These are phyloP conservation scores for Phytopythium kandeliae DNA, from an alignment of 352 stramenopile genomes.

Conservation along the genomic window DNA sequence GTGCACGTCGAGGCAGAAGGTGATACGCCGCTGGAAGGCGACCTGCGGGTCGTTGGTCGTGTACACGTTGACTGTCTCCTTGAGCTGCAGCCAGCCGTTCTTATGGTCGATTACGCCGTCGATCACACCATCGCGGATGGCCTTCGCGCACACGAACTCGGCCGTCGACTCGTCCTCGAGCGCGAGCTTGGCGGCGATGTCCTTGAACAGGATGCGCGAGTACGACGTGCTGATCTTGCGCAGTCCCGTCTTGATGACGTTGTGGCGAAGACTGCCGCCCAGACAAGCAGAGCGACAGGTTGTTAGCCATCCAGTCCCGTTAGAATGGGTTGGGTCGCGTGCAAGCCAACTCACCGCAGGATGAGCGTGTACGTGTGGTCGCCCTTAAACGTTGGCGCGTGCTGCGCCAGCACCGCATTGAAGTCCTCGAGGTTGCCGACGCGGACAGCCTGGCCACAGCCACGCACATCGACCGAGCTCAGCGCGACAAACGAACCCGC, in stretches of 20 bases:
- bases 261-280: conserved; percentile 91
- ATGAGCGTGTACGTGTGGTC: conserved; percentile 97
- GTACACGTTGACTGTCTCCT: conserved; percentile 85
- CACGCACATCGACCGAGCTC: too few species aligned
- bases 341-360: conserved; percentile 67
- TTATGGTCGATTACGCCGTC: conserved; percentile 98
- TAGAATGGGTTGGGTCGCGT: too few species aligned
- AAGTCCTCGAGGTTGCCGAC: conserved; percentile 95
- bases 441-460: conserved; percentile 85
- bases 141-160: conserved; percentile 98
- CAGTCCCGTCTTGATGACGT: conserved; percentile 98
- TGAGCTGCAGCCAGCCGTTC: conserved; percentile 89
- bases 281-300: conserved; percentile 1
- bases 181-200: conserved; percentile 93
- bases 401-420: conserved; percentile 83
- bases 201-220: conserved; percentile 82
- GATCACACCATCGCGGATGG: conserved; percentile 97
- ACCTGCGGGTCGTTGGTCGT: conserved; percentile 93
- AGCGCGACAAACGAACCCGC: too few species aligned
- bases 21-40: conserved; percentile 96
- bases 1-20: conserved; percentile 98
- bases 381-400: conserved; percentile 83
- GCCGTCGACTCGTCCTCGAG: conserved; percentile 90
- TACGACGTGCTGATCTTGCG: conserved; percentile 97
- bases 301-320: too few species aligned